These are phyloP conservation scores for Heliamphora pulchella DNA, from an alignment of 179 eudicot species.

Conservation along the genomic window DNA sequence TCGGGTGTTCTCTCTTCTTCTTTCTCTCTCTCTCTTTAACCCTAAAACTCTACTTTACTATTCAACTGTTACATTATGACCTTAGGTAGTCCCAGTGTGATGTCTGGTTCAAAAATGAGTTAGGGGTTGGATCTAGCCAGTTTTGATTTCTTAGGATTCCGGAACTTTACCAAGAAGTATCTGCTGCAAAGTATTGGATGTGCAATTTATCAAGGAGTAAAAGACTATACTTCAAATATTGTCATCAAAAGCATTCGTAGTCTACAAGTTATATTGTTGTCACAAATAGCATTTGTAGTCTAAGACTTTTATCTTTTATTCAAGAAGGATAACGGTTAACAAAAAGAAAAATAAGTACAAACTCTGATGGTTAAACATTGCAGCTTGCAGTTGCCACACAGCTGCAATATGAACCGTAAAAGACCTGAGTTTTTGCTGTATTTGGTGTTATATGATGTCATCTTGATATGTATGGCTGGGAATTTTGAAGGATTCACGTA, in stretches of 20 bases:
- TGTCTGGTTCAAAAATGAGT: not conserved
- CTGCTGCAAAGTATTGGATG: not conserved
- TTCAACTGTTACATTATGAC: not conserved
- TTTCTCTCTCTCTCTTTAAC: too few relatives aligned
- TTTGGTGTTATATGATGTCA: not conserved
- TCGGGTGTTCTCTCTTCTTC: too few relatives aligned
- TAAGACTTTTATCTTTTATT: too few relatives aligned
- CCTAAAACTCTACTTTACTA: too few relatives aligned
- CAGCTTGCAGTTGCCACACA: not conserved
- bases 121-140: not conserved
- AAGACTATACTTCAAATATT: not conserved
- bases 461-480: not conserved
- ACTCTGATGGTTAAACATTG: not conserved
- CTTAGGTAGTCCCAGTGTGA: not conserved
- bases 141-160: conserved; percentile 1
- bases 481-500: not conserved
- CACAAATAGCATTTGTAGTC: not conserved
- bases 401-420: not conserved
- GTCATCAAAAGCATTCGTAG: not conserved
- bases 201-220: not conserved
- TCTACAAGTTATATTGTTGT: not conserved
- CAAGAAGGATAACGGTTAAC: not conserved
- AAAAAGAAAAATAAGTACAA: not conserved
- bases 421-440: not conserved
- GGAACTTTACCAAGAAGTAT: not conserved